phyloP scores from a whole-genome alignment of 345 rosid genomes.

The Kernera saxatilis region DNA sequence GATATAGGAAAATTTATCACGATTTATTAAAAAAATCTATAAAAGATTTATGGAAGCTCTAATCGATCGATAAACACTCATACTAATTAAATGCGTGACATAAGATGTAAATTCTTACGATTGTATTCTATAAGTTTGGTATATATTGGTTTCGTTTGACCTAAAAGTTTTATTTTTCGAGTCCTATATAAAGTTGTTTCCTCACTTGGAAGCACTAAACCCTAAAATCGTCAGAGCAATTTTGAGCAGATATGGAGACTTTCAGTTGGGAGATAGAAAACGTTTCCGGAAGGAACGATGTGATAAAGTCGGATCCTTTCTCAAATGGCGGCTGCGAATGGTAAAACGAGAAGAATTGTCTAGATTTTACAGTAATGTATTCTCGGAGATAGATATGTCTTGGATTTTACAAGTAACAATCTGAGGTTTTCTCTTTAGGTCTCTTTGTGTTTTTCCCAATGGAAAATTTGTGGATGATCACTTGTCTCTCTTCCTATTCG shows the following conservation, averaged over 20 bases:
- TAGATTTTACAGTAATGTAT: no score
- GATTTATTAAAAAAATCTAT: no score
- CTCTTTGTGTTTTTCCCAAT: background rate
- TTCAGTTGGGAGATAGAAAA: constrained; percentile 5
- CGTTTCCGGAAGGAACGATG: background rate
- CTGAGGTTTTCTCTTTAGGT: background rate
- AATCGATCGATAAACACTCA: no score
- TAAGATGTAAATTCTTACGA: no score
- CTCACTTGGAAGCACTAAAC: background rate
- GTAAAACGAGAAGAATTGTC: background rate
- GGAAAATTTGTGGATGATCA: background rate
- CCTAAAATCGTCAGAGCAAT: background rate
- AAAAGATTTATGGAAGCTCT: no score
- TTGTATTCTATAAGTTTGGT: no score
- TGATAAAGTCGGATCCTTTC: background rate
- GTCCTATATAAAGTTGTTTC: background rate
- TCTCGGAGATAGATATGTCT: no score
- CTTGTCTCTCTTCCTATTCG: background rate
- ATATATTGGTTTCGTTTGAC: background rate
- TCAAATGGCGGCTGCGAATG: constrained; percentile 17
- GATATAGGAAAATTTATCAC: no score
- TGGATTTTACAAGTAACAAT: no score
- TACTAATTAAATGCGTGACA: no score
- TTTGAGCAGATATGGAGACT: background rate
- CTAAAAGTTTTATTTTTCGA: background rate